phyloP scores from a whole-genome alignment of 2,329 filamentous ascomycete species.

The Neurospora sp. region DNA sequence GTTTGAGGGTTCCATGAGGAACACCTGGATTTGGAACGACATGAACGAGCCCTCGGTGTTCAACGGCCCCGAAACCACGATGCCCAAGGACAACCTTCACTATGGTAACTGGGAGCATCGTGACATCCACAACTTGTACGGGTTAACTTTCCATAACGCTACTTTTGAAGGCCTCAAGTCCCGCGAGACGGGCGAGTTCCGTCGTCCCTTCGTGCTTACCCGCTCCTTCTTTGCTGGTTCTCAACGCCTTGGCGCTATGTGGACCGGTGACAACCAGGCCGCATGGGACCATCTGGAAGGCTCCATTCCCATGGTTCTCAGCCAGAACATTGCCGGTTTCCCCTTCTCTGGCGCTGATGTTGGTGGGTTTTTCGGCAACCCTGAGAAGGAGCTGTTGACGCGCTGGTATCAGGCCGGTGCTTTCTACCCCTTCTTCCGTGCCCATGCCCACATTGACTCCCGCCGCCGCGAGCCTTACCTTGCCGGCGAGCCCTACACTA shows the following conservation, averaged over 20 bases:
- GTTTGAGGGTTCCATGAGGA: conserved; percentile 78
- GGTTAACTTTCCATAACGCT: conserved; percentile 89
- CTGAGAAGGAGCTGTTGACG: conserved; percentile 79
- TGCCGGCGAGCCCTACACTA: conserved; percentile 70
- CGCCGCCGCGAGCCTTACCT: conserved; percentile 91
- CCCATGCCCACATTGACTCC: conserved; percentile 92
- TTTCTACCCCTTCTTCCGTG: conserved; percentile 98
- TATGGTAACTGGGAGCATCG: conserved; percentile 90
- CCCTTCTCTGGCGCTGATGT: conserved; percentile 94
- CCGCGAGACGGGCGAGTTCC: conserved; percentile 75
- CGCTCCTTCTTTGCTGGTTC: conserved; percentile 87
- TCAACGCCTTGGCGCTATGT: conserved; percentile 89
- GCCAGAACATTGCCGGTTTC: conserved; percentile 84
- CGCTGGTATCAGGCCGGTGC: conserved; percentile 95
- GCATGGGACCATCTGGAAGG: conserved; percentile 85
- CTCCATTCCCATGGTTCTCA: conserved; percentile 86
- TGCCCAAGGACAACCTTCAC: conserved; percentile 98
- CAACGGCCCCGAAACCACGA: conserved; percentile 94
- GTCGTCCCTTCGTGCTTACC: conserved; percentile 85
- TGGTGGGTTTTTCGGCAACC: conserved; percentile 96
- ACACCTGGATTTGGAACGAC: conserved; percentile 96
- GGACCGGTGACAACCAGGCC: conserved; percentile 96
- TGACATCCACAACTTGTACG: conserved; percentile 92
- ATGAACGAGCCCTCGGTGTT: conserved; percentile 99
- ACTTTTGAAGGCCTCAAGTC: conserved; percentile 77